Evolutionary conservation across 1,139 yeast genomes (phyloP), one percentile per base, ranked within the genome.

Genomic region (Meyerozyma elateridarum): DNA sequence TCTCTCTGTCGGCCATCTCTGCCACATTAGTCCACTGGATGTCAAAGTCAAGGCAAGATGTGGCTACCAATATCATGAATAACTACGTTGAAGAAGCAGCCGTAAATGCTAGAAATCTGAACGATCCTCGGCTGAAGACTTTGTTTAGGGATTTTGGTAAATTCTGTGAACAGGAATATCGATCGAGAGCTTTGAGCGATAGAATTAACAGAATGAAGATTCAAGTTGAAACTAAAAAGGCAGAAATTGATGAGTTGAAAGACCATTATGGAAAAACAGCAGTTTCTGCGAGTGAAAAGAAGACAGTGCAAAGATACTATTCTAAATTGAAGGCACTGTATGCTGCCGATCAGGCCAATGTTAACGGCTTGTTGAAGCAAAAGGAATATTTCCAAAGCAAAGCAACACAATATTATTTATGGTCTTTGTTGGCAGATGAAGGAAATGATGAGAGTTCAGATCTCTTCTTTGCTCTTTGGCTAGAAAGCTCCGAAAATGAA

Each of bases 381-480:
- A 63, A 62, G 28, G 55, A 58, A 18, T 52, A 49, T 5, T 80
- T 82, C 47, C 64, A 78, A 6, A 54, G 56, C 13, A 70, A 74
- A 28, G 76, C 95, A 0, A 64, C 83, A 8, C 70, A 65, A 27
- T 80, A 72, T 43, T 85, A 82, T 46, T 51, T 87, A 35, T 64
- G 61, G 31, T 64, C 85, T 30, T 58, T 81, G 19, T 54, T 66
- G 2, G 55, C 62, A 15, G 73, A 68, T 24, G 62, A 59, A 9
- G 67, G 63, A 38, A 71, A 70, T 31, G 75, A 70, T 34, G 81
- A 77, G 37, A 81, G 76, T 36, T 61, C 83, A 32, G 95, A 87
- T 44, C 72, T 85, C 34, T 81, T 89, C 40, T 80, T 89, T 51
- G 83, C 93, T 0, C 54, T 89, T n/a, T 89, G 96, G 95, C 64